Base-by-base conservation (phyloP, 768 basidiomycete species). In the Coprinopsis sp. region DNA sequence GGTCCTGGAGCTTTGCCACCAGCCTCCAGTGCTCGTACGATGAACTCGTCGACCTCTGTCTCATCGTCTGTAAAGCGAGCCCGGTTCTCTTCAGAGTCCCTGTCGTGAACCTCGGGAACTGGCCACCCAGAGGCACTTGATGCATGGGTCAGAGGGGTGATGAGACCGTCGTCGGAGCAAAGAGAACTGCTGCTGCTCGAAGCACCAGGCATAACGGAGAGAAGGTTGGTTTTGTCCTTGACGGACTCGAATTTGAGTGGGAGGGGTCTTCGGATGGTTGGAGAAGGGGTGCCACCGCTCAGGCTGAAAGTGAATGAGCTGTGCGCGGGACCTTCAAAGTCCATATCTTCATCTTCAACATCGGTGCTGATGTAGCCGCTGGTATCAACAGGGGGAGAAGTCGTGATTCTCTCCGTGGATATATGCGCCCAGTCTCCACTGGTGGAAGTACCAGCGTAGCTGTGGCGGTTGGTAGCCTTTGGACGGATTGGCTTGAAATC, bases 231-330 rank as follows among this genome's bases (percentile, higher is more conserved):
- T n/a, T n/a, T n/a, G n/a, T n/a, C n/a, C n/a, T 88, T 84, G 11
- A 79, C 71, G n/a, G 78, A 76, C 44, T 78, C 78, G 65, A 78
- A 88, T 63, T 90, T 91, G 57, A 76, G 79, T 23, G 77, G 78
- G 34, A 87, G 59, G 24, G 70, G 37, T 54, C 64, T 64, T 64
- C 70, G 66, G 49, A 70, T 57, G 39, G 70, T 61, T 3, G 76
- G 84, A 25, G 75, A 80, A 11, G 85, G 83, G 0, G 82, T 82
- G 33, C 68, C 70, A 21, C 71, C 69, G 1, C 75, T 77, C 29
- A 85, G 62, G 46, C 63, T 79, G 55, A 84, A 72, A 12, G 72
- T 59, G 44, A 87, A 84, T 0, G 84, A 79, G 0, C 76, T 64
- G 38, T 77, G 70, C 0, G 52, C 66, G 18, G 64, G 76, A 27